phyloP scores from a whole-genome alignment of 495 filamentous ascomycete genomes.

The Chaetomium tenue region DNA sequence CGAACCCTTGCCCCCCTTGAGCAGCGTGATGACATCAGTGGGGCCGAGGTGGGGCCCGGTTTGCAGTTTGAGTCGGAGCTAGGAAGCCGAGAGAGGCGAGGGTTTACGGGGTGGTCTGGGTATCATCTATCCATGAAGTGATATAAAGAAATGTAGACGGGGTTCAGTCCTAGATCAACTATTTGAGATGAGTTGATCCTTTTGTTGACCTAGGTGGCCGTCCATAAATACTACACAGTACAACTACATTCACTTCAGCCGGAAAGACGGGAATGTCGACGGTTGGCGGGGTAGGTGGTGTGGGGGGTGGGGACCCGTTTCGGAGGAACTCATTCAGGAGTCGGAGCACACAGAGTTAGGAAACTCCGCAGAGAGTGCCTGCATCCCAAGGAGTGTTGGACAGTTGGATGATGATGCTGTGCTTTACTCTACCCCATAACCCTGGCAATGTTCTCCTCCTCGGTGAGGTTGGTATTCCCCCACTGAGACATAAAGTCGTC shows the following conservation, averaged over 20 bases:
- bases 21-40: conserved; percentile 12
- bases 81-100: not conserved
- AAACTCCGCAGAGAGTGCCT: not conserved
- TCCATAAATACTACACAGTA: too few species aligned
- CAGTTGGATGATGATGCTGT: too few species aligned
- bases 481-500: conserved; percentile 83
- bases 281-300: conserved; percentile 1
- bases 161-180: not conserved
- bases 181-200: too few species aligned
- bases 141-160: not conserved
- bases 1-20: not conserved
- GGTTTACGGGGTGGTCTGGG: not conserved
- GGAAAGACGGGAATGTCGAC: not conserved
- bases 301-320: not conserved
- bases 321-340: not conserved
- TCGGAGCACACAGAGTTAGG: not conserved
- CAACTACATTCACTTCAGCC: not conserved
- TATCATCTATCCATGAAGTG: not conserved
- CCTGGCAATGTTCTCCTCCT: conserved; percentile 51
- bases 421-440: conserved; percentile 34
- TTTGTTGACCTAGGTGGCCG: too few species aligned
- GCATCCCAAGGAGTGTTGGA: too few species aligned
- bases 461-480: conserved; percentile 64
- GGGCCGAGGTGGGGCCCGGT: not conserved
- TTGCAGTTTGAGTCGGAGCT: not conserved